Conservation (phyloP, 306 rosid genomes). For the Crataegus laevigata region DNA sequence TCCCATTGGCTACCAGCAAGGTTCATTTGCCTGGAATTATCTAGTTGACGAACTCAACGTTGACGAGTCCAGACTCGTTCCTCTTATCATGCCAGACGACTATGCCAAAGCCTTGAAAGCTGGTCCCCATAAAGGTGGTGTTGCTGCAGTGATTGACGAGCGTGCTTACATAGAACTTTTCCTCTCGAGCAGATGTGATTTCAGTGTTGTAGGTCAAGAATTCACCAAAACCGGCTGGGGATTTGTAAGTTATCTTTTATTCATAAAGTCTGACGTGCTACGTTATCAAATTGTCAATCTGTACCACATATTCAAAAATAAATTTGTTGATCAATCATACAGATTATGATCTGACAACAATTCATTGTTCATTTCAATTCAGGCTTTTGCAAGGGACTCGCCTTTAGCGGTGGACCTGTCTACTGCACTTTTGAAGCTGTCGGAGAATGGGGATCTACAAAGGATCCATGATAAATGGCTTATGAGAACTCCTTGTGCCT, state of each 20-base stretch:
- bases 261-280: not conserved
- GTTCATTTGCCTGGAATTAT: constrained; percentile 58
- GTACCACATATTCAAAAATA: not conserved
- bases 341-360: not conserved
- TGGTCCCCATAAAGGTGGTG: constrained; percentile 74
- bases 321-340: not conserved
- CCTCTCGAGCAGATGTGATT: constrained; percentile 75
- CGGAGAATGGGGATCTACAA: constrained; percentile 79
- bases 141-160: constrained; percentile 74
- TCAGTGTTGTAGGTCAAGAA: constrained; percentile 72
- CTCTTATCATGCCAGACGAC: constrained; percentile 53
- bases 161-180: constrained; percentile 76
- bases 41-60: constrained; percentile 53
- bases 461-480: constrained; percentile 99
- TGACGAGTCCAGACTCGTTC: constrained; percentile 59
- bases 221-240: constrained; percentile 97
- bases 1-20: constrained; percentile 70
- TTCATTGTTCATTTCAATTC: constrained; percentile 6
- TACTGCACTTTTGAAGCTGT: constrained; percentile 66
- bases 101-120: constrained; percentile 47
- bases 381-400: constrained; percentile 90
- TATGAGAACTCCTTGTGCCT: constrained; percentile 53
- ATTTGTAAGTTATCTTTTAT: constrained; percentile 61
- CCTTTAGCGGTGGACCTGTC: constrained; percentile 83
- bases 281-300: not conserved